Evolutionary conservation across 345 rosid genomes (phyloP), one percentile per base, ranked within the genome.

Genomic region (Psidium friedrichsthalianum): DNA sequence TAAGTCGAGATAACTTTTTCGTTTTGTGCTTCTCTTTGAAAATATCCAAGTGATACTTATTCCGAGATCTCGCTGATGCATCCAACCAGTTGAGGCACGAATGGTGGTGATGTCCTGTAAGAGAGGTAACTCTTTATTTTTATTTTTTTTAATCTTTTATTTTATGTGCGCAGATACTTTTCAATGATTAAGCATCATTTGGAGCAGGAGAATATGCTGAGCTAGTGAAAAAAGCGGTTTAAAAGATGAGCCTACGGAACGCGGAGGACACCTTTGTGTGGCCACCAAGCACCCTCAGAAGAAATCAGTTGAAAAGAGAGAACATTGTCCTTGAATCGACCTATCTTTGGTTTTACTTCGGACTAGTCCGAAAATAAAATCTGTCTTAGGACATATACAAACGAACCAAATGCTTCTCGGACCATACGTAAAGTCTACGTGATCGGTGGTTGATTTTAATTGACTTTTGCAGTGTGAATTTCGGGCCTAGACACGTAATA

Each of bases 111-210:
- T 59, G 32, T 20, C 27, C 44, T 1, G 7, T 12, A 47, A 82
- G 57, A 53, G 40, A 12, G 57, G 24, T 3, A 51, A 51, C 52
- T 11, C 14, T 51, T 2, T 51, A 6, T 44, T 44, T 5, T 44
- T 44, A 6, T 11, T 11, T 69, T 42, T 69, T 69, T 11, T 5
- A 44, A 18, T 69, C 25, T 69, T 69, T 32, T 18, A 69, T 36
- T 25, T 24, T 40, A 69, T 69, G 47, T 69, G 80, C 25, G 2
- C 47, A 4, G 47, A 36, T 64, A 25, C 74, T 84, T 64, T 61
- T 64, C 53, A 84, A 84, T 84, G 69, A 84, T 84, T 29, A 58
- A 51, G 74, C 86, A 59, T 59, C 53, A 51, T 64, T 21, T 6
- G 47, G 81, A 52, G 24, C 49, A 20, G 57, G 22, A 84, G 86